A percentile compares a stretch with the other conserved stretches of the same genome.
Conservation (phyloP, 192 early-diverging fungal species). For the Lobosporangium transversale region DNA sequence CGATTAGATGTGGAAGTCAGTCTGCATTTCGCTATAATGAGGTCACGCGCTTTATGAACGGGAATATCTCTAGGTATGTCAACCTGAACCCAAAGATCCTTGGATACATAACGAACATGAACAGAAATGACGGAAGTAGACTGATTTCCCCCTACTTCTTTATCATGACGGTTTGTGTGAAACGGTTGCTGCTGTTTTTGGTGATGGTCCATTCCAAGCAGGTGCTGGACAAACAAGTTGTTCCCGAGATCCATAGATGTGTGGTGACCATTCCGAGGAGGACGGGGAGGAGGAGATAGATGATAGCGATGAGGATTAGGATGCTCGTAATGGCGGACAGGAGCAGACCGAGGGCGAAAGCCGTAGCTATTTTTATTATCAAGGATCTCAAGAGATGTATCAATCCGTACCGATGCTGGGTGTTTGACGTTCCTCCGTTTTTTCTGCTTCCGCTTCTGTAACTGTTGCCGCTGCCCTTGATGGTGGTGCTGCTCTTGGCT, state of each 20-base stretch:
- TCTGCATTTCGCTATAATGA: conserved; percentile 33
- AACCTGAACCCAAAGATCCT: conserved; percentile 44
- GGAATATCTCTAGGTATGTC: conserved; percentile 35
- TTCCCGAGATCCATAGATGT: neutral
- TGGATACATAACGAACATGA: conserved; percentile 42
- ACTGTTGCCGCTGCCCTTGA: neutral
- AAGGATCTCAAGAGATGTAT: neutral
- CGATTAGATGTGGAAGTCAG: conserved; percentile 12
- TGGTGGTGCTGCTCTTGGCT: neutral
- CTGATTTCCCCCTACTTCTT: too few relatives aligned
- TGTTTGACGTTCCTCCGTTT: too few relatives aligned
- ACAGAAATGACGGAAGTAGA: conserved; percentile 18
- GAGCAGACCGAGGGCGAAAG: conserved; percentile 5
- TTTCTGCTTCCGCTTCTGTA: neutral
- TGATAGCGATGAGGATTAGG: neutral
- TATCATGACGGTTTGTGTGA: neutral
- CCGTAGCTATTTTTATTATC: neutral
- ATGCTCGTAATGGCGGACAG: too few relatives aligned
- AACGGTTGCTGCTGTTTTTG: neutral
- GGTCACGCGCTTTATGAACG: conserved; percentile 30
- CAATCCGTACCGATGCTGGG: too few relatives aligned
- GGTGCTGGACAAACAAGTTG: neutral
- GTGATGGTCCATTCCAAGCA: conserved; percentile 1
- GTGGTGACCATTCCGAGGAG: neutral
- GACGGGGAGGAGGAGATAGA: neutral